A percentile compares a stretch with the other conserved stretches of the same genome.
These are phyloP conservation scores for Backusella australiensis DNA, from an alignment of 192 early-diverging fungal species.

Conservation along the genomic window DNA sequence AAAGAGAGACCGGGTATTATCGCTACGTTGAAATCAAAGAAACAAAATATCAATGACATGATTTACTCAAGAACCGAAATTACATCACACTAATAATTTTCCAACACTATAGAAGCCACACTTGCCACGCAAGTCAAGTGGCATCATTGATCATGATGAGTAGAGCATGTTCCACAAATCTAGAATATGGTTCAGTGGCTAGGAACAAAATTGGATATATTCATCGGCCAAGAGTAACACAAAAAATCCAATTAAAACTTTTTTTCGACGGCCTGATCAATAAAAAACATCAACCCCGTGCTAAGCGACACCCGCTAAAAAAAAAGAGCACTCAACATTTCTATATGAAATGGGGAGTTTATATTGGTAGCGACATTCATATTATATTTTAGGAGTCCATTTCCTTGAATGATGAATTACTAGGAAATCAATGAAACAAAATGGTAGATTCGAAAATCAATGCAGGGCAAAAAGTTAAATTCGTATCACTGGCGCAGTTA, in stretches of 20 bases:
- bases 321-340: conserved; percentile 5
- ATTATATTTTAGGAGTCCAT: conserved; percentile 13
- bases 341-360: conserved; percentile 19
- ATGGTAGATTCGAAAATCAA: background rate
- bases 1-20: conserved; percentile 34
- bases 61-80: background rate
- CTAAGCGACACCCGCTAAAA: background rate
- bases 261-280: background rate
- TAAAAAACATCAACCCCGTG: background rate
- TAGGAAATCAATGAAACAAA: conserved; percentile 11
- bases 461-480: conserved; percentile 8
- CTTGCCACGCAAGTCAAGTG: background rate
- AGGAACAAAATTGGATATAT: conserved; percentile 10
- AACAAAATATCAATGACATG: background rate
- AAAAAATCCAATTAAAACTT: background rate
- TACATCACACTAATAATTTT: background rate
- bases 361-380: background rate
- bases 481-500: conserved; percentile 10
- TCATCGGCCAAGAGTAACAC: background rate
- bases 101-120: conserved; percentile 24
- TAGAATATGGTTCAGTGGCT: background rate
- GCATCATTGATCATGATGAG: background rate
- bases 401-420: background rate
- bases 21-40: conserved; percentile 22
- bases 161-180: background rate